Evolutionary conservation across 2,329 filamentous ascomycete genomes (phyloP).

Genomic region (Hyphodiscus sp.): DNA sequence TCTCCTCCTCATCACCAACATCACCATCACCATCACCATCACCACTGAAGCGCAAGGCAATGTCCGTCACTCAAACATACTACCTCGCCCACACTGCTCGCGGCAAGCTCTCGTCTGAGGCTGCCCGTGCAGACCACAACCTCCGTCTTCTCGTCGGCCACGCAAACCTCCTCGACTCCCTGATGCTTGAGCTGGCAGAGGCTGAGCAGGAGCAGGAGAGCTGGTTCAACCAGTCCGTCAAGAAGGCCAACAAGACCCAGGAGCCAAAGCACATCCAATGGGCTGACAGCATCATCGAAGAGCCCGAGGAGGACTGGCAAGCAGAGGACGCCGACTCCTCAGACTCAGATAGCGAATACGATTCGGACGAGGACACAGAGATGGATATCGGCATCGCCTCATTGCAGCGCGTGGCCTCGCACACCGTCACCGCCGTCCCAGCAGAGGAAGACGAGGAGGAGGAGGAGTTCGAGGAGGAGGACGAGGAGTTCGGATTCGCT

Average conservation of each 20-base stretch:
- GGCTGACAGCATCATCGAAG: conserved; percentile 72
- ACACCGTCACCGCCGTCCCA: conserved; percentile 26
- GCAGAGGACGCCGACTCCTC: conserved; percentile 52
- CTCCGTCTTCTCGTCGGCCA: conserved; percentile 93
- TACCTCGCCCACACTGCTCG: conserved; percentile 95
- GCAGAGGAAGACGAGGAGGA: conserved; percentile 35
- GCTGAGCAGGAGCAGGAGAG: conserved; percentile 93
- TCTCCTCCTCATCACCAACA: not conserved
- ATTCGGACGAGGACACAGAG: conserved; percentile 50
- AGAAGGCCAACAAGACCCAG: conserved; percentile 54
- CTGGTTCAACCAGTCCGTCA: conserved; percentile 96
- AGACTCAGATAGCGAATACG: conserved; percentile 46
- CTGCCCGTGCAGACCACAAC: conserved; percentile 85
- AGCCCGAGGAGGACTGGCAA: conserved; percentile 64
- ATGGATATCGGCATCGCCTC: conserved; percentile 44
- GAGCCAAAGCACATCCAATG: conserved; percentile 74
- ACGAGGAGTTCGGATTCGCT: conserved; percentile 59
- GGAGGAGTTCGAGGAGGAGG: conserved; percentile 46
- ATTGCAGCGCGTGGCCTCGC: conserved; percentile 40
- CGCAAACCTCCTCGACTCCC: conserved; percentile 91
- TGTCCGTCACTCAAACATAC: conserved; percentile 98
- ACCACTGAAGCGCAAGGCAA: conserved; percentile 62
- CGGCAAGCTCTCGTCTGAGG: conserved; percentile 90
- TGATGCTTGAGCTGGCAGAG: conserved; percentile 89
- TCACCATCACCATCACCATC: too few species aligned